Evolutionary conservation across 2,329 filamentous ascomycete species (phyloP).

Genomic region (Pseudogymnoascus sp.): DNA sequence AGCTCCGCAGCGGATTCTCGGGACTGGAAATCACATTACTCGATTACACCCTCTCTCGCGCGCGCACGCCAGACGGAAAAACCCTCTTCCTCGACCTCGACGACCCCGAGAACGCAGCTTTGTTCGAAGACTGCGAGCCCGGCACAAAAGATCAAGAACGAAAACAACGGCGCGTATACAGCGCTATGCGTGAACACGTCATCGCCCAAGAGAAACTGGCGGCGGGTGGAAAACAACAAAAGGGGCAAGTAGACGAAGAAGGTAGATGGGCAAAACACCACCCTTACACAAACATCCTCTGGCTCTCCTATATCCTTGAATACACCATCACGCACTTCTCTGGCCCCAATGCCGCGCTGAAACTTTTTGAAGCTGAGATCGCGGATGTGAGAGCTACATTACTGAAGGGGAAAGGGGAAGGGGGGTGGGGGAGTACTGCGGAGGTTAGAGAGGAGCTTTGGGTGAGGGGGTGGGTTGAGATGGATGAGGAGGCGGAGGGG

Average conservation of each 20-base stretch:
- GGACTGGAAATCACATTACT: slow-evolving; percentile 56
- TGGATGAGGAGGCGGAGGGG: too few relatives aligned
- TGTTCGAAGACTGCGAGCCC: slow-evolving; percentile 53
- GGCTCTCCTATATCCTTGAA: slow-evolving; percentile 53
- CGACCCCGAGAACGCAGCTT: slow-evolving; percentile 39
- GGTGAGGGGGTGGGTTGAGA: too few relatives aligned
- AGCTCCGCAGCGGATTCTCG: slow-evolving; percentile 46
- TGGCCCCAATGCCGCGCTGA: neutral
- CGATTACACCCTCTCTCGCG: slow-evolving; percentile 57
- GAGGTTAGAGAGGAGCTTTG: neutral
- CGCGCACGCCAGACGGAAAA: slow-evolving; percentile 35
- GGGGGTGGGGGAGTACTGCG: neutral
- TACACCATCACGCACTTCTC: slow-evolving; percentile 34
- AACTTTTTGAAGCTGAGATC: neutral
- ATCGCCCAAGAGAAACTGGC: slow-evolving; percentile 14
- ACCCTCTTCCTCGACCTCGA: slow-evolving; percentile 51
- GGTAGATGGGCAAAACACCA: slow-evolving; percentile 46
- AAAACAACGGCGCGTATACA: slow-evolving; percentile 47
- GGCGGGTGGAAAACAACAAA: slow-evolving; percentile 11
- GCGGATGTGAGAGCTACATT: neutral
- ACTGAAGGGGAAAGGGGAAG: neutral
- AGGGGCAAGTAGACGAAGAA: slow-evolving; percentile 1
- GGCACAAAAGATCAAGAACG: slow-evolving; percentile 28
- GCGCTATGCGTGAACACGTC: slow-evolving; percentile 31
- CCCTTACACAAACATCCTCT: slow-evolving; percentile 57